Evolutionary conservation across 2,329 filamentous ascomycete species (phyloP).

Genomic region (Cytospora piceae): DNA sequence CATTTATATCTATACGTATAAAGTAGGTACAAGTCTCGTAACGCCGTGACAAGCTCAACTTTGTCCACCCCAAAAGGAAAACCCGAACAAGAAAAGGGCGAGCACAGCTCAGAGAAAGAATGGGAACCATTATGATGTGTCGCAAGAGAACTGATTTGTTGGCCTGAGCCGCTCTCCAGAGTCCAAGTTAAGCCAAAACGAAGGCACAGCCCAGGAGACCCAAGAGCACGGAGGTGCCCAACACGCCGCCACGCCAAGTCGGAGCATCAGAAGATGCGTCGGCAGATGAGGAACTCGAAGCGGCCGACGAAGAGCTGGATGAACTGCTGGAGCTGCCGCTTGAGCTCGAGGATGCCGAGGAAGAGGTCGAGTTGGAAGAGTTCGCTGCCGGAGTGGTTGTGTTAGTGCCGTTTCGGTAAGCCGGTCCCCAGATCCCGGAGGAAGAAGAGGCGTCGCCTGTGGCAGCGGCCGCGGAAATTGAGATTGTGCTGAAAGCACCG

Average conservation of each 20-base stretch:
- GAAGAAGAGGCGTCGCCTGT: background rate
- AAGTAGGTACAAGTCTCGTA: constrained; percentile 15
- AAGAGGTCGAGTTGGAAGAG: constrained; percentile 19
- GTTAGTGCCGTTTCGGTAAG: constrained; percentile 23
- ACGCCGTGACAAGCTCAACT: constrained; percentile 4
- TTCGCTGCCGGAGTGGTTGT: constrained; percentile 29
- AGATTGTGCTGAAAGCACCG: background rate
- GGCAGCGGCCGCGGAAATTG: background rate
- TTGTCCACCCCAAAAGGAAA: background rate
- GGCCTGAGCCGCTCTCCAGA: background rate
- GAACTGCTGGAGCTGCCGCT: background rate
- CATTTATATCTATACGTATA: background rate
- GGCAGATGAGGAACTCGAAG: constrained; percentile 7
- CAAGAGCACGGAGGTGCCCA: constrained; percentile 1
- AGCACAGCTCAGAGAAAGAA: constrained; percentile 7
- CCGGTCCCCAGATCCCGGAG: constrained; percentile 3
- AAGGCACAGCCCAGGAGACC: constrained; percentile 6
- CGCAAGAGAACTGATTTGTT: background rate
- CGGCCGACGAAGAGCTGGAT: constrained; percentile 11
- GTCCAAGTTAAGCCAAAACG: background rate
- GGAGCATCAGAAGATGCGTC: background rate
- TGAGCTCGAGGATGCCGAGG: constrained; percentile 4
- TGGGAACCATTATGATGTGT: background rate
- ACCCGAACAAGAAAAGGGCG: background rate
- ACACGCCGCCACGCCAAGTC: background rate